Conservation (phyloP, 768 basidiomycete species). For the Collybiopsis confluens region DNA sequence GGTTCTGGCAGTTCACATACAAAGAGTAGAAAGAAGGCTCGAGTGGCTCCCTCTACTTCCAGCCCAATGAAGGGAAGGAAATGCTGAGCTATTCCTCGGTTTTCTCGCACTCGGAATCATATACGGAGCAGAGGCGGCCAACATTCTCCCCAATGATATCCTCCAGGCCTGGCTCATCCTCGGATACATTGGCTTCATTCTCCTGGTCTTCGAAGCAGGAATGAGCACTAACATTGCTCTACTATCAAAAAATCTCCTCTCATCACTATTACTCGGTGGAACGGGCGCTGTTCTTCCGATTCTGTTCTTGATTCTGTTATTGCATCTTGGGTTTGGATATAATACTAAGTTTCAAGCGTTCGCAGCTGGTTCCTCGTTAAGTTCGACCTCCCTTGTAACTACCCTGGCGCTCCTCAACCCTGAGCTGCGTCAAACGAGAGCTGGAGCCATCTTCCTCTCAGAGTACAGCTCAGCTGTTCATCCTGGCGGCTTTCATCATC, state of each 20-base stretch:
- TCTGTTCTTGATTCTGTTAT: constrained; percentile 40
- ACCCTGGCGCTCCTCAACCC: constrained; percentile 57
- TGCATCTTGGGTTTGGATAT: constrained; percentile 38
- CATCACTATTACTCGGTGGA: constrained; percentile 45
- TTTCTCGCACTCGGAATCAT: constrained; percentile 53
- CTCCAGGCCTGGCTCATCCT: constrained; percentile 40
- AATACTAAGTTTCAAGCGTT: constrained; percentile 46
- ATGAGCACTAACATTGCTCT: constrained; percentile 44
- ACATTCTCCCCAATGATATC: constrained; percentile 36
- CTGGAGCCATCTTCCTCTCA: constrained; percentile 50
- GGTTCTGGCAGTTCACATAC: too few species aligned
- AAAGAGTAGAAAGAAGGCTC: too few species aligned
- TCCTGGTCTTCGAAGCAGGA: constrained; percentile 59
- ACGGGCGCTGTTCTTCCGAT: constrained; percentile 52
- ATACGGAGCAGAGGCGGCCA: constrained; percentile 46
- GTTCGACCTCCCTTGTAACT: constrained; percentile 64
- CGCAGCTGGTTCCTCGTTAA: constrained; percentile 57
- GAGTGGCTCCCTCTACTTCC: too few species aligned
- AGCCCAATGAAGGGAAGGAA: too few species aligned
- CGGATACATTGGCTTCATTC: constrained; percentile 41
- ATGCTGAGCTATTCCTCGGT: constrained; percentile 45
- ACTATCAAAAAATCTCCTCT: constrained; percentile 39
- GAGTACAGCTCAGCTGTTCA: constrained; percentile 23
- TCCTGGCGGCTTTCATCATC: constrained; percentile 33
- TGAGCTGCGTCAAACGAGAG: constrained; percentile 40